Evolutionary conservation across 2,329 filamentous ascomycete genomes (phyloP), one percentile per base, ranked within the genome.

Genomic region (Penicillium sp.): DNA sequence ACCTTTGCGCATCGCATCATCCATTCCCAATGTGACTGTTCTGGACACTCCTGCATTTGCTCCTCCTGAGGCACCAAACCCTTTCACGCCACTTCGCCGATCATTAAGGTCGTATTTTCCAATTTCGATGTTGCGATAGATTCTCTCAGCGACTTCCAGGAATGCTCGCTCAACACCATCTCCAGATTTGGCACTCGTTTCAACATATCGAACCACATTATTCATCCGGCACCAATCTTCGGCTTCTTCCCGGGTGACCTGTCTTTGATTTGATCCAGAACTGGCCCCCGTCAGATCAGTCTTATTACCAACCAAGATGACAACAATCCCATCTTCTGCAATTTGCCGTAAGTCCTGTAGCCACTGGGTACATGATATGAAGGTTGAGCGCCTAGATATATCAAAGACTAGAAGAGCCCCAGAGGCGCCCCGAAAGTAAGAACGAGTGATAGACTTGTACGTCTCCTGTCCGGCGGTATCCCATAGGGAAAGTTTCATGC

Each of bases 391-490:
- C 55, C 94, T 84, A 27, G 90, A 90, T 61, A 99, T 93, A 74
- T 99, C 94, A 70, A 97, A 99, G 58, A 99, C 94, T 26, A 99
- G 84, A 13, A 99, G 81, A 5, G 87, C 87, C 30, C 87, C 87
- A 0, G 82, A 85, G 36, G 87, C 86, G 66, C 91, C 92, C 49
- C 92, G 88, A 75, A 96, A 96, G 77, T 97, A 97, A 58, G 89
- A 94, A 51, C 93, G 82, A 8, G 93, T 97, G 55, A 97, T 94
- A 41, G 89, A 93, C 74, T 97, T 97, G 80, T 97, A 97, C 11
- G 91, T 96, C 78, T 97, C 93, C 74, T 97, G 93, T 26, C 93
- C 93, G 14, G 93, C 93, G 0, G 93, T 97, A 70, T 97, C 93
- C 93, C 93, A 97, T 10, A 97, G 80, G 41, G 87, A 91, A 5